These are phyloP conservation scores for Suillus paluster DNA, from an alignment of 768 basidiomycete genomes.

Conservation along the genomic window DNA sequence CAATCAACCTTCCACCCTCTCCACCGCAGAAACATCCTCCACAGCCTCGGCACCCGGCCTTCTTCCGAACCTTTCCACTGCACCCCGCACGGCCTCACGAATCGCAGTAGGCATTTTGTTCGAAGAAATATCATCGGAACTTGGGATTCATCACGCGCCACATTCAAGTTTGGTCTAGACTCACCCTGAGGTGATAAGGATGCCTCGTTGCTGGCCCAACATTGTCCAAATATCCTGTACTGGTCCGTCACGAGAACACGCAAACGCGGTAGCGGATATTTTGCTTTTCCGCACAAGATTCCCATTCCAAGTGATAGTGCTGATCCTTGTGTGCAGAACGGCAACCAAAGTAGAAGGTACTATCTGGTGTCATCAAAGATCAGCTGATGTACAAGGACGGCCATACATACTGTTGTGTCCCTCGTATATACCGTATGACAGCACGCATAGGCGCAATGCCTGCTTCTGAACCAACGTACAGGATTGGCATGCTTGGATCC, in stretches of 20 bases:
- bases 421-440: constrained; percentile 67
- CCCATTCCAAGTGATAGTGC: no score
- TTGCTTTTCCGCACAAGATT: no score
- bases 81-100: constrained; percentile 61
- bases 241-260: no score
- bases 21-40: constrained; percentile 65
- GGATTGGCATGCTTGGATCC: constrained; percentile 58
- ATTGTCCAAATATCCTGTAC: constrained; percentile 67
- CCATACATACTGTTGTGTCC: no score
- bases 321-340: no score
- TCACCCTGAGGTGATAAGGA: constrained; percentile 86
- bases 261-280: no score
- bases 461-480: constrained; percentile 93
- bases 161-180: constrained; percentile 30
- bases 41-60: no score
- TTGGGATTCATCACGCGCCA: constrained; percentile 13
- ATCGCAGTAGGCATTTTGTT: constrained; percentile 96
- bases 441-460: constrained; percentile 94
- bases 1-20: no score
- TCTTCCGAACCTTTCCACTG: constrained; percentile 48
- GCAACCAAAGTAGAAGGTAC: constrained; percentile 88
- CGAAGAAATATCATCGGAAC: constrained; percentile 75
- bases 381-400: no score
- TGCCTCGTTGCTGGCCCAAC: constrained; percentile 58
- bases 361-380: constrained; percentile 59